Base-by-base conservation (phyloP, 2,329 filamentous ascomycete genomes). In the Hypoxylon sp. region DNA sequence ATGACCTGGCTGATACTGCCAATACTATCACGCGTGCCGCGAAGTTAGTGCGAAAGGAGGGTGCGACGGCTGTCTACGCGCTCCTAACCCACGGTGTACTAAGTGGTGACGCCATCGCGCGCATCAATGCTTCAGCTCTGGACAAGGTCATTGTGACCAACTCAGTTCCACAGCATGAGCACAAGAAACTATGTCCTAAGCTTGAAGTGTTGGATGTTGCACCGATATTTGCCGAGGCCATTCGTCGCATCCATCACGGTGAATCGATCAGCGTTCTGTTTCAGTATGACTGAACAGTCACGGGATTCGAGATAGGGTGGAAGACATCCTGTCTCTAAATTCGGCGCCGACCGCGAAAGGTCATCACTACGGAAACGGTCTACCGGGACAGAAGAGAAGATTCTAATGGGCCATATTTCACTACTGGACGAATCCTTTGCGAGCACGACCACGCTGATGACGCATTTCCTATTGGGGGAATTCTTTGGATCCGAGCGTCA, bases 241-340 rank as follows among this genome's bases (percentile, higher is more conserved):
- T 98, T 74, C 92, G 96, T 70, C 90, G 96, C 70, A 95, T 98
- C 65, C 96, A 99, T 82, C 94, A 98, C 80, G 96, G 96, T 76
- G 96, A 99, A 84, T 97, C 94, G 77, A 97, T 99, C 82, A 97
- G 94, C 79, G 93, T 96, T 68, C 87, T 99, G 56, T 99, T 99
- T 82, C 91, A 94, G 78, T 92, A 93, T 81, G 91, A 93, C 79
- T 94, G 76, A 79, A 59, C 52, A 61, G 39, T 19, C 22, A 37
- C 37, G 14, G 33, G 42, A 48, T 54, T 48, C 26, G n/a, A 48
- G 19, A 57, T 44, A 44, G 14, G 59, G 67, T 35, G 51, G 37
- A 48, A 62, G 50, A 6, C 31, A 51, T 61, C 53, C 37, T 59
- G 35, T 48, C 19, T 14, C 48, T 19, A 37, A 50, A 50, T 50